Conservation (phyloP, 2,329 filamentous ascomycete species). For the Diplodia mutila region DNA sequence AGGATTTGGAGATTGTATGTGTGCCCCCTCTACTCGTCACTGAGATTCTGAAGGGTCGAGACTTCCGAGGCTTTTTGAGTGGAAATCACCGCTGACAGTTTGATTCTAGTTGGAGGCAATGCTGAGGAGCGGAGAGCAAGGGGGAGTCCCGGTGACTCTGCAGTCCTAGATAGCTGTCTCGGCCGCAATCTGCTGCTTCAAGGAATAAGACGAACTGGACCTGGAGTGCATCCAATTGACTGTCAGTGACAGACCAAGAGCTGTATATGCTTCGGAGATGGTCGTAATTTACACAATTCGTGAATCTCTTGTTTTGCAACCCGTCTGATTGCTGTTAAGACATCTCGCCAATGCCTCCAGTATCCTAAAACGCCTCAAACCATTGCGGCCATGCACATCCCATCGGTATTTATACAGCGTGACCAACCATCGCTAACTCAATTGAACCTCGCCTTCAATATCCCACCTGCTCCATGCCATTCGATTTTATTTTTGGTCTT, state of each 20-base stretch:
- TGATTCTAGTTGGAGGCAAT: slow-evolving; percentile 41
- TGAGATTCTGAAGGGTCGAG: too few relatives aligned
- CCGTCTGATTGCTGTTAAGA: neutral
- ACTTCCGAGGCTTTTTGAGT: neutral
- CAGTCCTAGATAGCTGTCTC: slow-evolving; percentile 33
- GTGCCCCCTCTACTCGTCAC: neutral
- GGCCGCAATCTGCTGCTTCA: neutral
- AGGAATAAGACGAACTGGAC: neutral
- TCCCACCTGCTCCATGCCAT: neutral
- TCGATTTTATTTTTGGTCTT: neutral
- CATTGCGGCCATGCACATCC: slow-evolving; percentile 7
- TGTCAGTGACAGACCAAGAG: neutral
- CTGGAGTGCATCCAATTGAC: neutral
- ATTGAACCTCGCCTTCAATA: neutral
- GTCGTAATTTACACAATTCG: neutral
- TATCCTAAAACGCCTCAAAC: slow-evolving; percentile 17
- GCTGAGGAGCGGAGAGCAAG: slow-evolving; percentile 45
- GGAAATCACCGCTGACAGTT: slow-evolving; percentile 1
- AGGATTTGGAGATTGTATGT: slow-evolving; percentile 59
- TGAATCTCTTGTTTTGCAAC: neutral
- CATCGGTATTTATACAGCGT: slow-evolving; percentile 19
- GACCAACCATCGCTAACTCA: neutral
- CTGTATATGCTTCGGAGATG: neutral
- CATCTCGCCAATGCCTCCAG: neutral
- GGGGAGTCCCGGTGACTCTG: slow-evolving; percentile 36